phyloP scores from a whole-genome alignment of 805 yeast genomes.

The Kuraishia cidri region DNA sequence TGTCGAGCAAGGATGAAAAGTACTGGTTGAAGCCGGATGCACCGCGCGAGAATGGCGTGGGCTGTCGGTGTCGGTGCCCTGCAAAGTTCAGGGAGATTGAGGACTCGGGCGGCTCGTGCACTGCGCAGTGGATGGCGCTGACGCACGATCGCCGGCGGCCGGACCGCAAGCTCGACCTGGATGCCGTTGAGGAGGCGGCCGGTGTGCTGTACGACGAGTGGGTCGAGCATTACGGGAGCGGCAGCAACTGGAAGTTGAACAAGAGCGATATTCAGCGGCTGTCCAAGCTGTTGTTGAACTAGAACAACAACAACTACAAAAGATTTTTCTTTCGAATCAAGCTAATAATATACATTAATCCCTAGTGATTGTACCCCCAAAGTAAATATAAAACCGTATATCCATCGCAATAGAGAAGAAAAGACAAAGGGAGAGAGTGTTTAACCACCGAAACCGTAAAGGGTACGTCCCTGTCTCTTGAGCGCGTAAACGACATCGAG shows the following conservation, averaged over 20 bases:
- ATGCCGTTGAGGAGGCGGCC: slow-evolving; percentile 16
- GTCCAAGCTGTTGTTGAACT: slow-evolving; percentile 2
- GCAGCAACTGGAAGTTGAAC: slow-evolving; percentile 17
- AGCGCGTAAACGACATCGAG: slow-evolving; percentile 98
- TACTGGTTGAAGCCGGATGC: slow-evolving; percentile 22
- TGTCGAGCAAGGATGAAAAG: slow-evolving; percentile 21
- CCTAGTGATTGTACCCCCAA: too few relatives aligned
- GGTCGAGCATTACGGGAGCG: slow-evolving; percentile 10
- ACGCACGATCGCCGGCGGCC: slow-evolving; percentile 15
- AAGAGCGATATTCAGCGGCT: slow-evolving; percentile 9
- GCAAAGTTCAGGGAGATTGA: slow-evolving; percentile 41
- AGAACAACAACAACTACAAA: slow-evolving; percentile 1
- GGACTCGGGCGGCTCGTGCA: slow-evolving; percentile 42
- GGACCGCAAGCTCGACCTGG: slow-evolving; percentile 14
- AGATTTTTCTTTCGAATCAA: not conserved
- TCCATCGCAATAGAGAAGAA: too few relatives aligned
- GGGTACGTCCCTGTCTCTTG: slow-evolving; percentile 99
- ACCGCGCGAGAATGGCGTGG: slow-evolving; percentile 38
- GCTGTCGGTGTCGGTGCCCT: slow-evolving; percentile 86
- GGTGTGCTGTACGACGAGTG: slow-evolving; percentile 12
- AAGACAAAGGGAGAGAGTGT: too few relatives aligned
- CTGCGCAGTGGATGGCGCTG: slow-evolving; percentile 35
- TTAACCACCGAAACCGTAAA: slow-evolving; percentile 99
- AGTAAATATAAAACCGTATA: too few relatives aligned
- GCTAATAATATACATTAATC: too few relatives aligned